Evolutionary conservation across 2,329 filamentous ascomycete species (phyloP), one percentile per base, ranked within the genome.

Genomic region (Fusarium mangiferae): DNA sequence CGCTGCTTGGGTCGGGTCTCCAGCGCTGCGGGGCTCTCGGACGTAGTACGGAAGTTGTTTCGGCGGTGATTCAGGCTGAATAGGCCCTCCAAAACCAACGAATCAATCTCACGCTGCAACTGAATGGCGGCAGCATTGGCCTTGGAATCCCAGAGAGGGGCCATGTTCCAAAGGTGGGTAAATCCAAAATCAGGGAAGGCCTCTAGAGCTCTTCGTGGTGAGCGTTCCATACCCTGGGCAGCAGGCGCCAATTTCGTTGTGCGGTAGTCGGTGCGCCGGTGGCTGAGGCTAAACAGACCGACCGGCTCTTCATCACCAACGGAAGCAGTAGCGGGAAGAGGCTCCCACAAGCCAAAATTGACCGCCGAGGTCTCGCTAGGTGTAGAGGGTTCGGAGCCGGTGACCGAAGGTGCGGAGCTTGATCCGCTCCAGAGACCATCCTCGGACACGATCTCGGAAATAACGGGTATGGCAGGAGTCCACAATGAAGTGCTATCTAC

Each of bases 1-100:
- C 83, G 81, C 63, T 76, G 77, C 71, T 81, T 84, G 65, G 81
- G 79, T 45, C 63, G 59, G 68, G 83, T 82, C 41, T 77, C 64
- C 15, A 84, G 74, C 20, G 77, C 77, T 24, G 77, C 74, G 66
- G 77, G 74, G 51, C 66, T 48, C 65, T 77, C 72, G 58, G 74
- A 66, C 9, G 77, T 78, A 66, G 74, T 78, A 49, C 77, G 77
- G 75, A 74, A 78, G 42, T 66, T 75, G 68, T 74, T 78, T 48
- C 77, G 75, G 55, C 72, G 70, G 54, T 78, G 77, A 41, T 74
- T 75, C 61, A 78, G 68, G 68, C 74, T 78, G 57, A 78, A 78
- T 52, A 78, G 54, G 33, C 77, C 77, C 41, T 78, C 69, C 38
- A 74, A 57, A 14, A 75, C 74, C 24, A 76, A 41, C 14, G 58